Base-by-base conservation (phyloP, 768 basidiomycete genomes). In the Crucibulum laeve region DNA sequence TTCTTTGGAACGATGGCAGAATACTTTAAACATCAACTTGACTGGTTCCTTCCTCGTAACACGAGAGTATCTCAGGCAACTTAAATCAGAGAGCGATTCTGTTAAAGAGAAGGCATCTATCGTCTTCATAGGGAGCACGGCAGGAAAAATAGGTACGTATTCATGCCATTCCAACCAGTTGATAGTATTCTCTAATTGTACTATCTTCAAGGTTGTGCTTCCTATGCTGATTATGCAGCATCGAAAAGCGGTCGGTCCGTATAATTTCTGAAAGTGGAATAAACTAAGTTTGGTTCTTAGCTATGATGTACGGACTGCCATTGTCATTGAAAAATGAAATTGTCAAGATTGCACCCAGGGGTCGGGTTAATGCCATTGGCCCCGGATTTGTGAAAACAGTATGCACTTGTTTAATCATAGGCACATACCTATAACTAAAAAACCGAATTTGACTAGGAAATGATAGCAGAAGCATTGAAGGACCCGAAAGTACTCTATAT, bases 261-360 rank as follows among this genome's bases (percentile, higher is more conserved):
- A 8, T 13, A 18, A 17, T 11, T 3, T 17, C 15, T 25, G 17
- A 10, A 4, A 2, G 11, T 1, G 4, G 40, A n/a, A 4, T 2
- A 23, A 19, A 4, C 42, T 35, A 10, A 28, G 13, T 7, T 4
- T 47, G 5, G 19, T 38, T 14, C 15, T n/a, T n/a, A 84, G 84
- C 76, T 3, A 70, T 85, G 67, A 86, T 86, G 84, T 81, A 84
- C 47, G 87, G 85, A 1, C 54, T 88, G 26, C 76, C 75, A 3
- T 61, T 80, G 53, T 69, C 79, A 3, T 68, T 88, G 51, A 88
- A 89, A 63, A 89, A 88, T 58, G 86, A 90, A 61, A 87, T 88
- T 42, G 86, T 90, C 36, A 77, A 78, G 60, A 76, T 87, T 46
- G 85, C 85, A 0, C 81, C 84, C 0, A 69, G 60, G 42, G 87